Base-by-base conservation (phyloP, 306 rosid species). In the Rosa persica region DNA sequence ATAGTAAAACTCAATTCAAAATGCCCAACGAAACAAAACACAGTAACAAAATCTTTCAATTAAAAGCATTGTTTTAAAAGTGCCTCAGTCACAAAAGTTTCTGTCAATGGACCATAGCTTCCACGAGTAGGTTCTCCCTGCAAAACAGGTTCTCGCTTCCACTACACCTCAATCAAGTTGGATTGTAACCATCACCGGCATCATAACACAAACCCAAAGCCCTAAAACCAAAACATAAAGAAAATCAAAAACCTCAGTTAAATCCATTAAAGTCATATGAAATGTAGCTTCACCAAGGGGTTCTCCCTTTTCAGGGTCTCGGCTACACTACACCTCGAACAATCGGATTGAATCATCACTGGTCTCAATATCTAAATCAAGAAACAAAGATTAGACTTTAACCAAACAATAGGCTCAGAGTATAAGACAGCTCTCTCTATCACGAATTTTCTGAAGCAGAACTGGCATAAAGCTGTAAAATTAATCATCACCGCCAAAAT, bases 401-500 rank as follows among this genome's bases (percentile, higher is more conserved):
- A 49, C 2, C 0, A 15, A 16, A 16, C 3, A 43, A 43, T 5
- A 47, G 88, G 93, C 97, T 93, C 98, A 93, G 97, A 74, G 15
- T 0, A 73, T 13, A 34, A 34, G 77, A 85, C 98, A 94, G 97
- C 97, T 90, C 82, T 92, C 72, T 88, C 97, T 34, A 87, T 94
- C 98, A 94, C 72, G 75, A 82, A 30, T 79, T 67, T 66, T 92
- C 97, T 85, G 98, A 88, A 94, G 98, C 98, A 94, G 98, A 94
- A 94, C 98, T 92, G 97, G 97, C 98, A 73, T 74, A 42, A 90
- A 94, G 98, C 94, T 94, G 98, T 67, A 66, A 13, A 44, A 1
- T 47, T 66, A 0, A 83, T 92, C 98, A 22, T 92, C 96, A 92
- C 69, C 0, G 97, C 93, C 86, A 48, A 76, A 2, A 25, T 47